These are phyloP conservation scores for Hanseniaspora taiwanica DNA, from an alignment of 805 yeast genomes.

Conservation along the genomic window DNA sequence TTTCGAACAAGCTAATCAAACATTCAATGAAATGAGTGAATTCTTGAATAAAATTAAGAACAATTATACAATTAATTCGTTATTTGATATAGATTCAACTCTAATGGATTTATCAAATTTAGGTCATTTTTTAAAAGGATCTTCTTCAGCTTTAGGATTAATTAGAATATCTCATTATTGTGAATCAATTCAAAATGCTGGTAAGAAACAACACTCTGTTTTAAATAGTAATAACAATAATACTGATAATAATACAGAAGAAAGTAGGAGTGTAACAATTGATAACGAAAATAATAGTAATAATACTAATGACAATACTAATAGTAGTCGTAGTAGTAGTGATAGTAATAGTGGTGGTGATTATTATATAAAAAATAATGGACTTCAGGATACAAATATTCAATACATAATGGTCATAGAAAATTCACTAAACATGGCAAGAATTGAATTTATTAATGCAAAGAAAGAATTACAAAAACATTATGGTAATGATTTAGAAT, in stretches of 20 bases:
- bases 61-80: constrained; percentile 17
- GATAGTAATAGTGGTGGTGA: not conserved
- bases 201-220: constrained; percentile 6
- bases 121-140: constrained; percentile 92
- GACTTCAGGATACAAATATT: constrained; percentile 20
- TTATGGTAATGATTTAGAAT: constrained; percentile 26
- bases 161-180: constrained; percentile 73
- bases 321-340: not conserved
- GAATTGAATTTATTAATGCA: constrained; percentile 33
- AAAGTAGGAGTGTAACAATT: too few relatives aligned
- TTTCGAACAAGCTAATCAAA: constrained; percentile 77
- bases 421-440: constrained; percentile 36
- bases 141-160: constrained; percentile 88
- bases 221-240: constrained; percentile 8
- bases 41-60: constrained; percentile 20
- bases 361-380: not conserved
- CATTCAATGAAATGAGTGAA: constrained; percentile 57
- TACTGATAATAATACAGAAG: constrained; percentile 6
- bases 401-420: constrained; percentile 31
- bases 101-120: constrained; percentile 51
- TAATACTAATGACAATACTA: constrained; percentile 23
- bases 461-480: constrained; percentile 34
- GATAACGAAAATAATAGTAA: constrained; percentile 8
- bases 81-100: constrained; percentile 11
- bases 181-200: constrained; percentile 87